Evolutionary conservation across 257 asterid genomes (phyloP).

Genomic region (Nicotiana tabacum): DNA sequence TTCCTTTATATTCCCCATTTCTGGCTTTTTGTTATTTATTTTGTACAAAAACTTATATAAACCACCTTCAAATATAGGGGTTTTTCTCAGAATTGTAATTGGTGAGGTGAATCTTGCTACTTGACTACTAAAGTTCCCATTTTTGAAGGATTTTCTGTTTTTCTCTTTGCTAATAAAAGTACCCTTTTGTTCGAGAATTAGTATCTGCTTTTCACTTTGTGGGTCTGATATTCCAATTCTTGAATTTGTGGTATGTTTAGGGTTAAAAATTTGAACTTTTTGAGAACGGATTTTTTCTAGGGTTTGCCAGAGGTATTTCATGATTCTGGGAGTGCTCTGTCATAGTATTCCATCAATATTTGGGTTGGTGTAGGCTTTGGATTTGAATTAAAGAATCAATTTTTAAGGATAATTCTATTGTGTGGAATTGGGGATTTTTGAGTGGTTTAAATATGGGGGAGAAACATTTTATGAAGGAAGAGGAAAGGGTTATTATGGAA

Average conservation of each 20-base stretch:
- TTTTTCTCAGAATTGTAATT: background rate
- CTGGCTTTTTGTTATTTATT: background rate
- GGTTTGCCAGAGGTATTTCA: background rate
- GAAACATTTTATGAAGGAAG: conserved; percentile 53
- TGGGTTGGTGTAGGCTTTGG: background rate
- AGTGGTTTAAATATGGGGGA: conserved; percentile 45
- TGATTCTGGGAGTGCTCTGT: background rate
- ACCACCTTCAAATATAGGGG: background rate
- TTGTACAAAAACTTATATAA: background rate
- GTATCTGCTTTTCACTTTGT: background rate
- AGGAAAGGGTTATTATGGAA: conserved; percentile 53
- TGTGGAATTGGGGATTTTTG: conserved; percentile 5
- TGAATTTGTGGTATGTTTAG: background rate
- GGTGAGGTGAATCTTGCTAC: background rate
- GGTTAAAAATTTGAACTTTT: background rate
- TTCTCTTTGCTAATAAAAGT: background rate
- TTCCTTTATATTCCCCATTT: background rate
- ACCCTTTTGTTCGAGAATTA: background rate
- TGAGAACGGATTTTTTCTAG: background rate
- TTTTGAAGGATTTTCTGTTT: background rate
- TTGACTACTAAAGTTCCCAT: background rate
- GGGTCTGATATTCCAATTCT: background rate
- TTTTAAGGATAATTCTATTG: background rate
- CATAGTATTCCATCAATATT: background rate
- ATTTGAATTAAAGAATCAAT: background rate